A percentile compares a stretch with the other conserved stretches of the same genome.
Evolutionary conservation across 2,329 filamentous ascomycete genomes (phyloP).

Genomic region (Colletotrichum sp.): DNA sequence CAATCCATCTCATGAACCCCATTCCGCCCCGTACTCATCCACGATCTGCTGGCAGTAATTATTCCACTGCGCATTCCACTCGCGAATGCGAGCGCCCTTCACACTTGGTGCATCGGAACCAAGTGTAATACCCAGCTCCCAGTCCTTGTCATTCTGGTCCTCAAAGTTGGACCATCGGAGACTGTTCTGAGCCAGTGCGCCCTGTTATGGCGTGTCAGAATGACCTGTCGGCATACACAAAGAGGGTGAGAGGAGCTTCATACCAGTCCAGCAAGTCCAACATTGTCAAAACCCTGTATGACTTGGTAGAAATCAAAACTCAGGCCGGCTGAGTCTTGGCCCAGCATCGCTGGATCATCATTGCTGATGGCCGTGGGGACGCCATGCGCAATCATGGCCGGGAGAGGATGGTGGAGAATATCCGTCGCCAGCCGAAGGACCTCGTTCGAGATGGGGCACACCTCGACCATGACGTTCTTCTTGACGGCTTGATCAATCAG

Average conservation of each 20-base stretch:
- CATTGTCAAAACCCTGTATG: conserved; percentile 61
- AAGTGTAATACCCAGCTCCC: conserved; percentile 74
- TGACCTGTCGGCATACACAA: neutral
- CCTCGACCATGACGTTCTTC: conserved; percentile 86
- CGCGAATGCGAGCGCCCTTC: conserved; percentile 74
- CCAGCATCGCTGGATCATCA: conserved; percentile 88
- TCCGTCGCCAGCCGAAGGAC: conserved; percentile 63
- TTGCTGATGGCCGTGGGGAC: conserved; percentile 86
- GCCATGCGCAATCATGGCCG: conserved; percentile 74
- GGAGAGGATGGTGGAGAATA: neutral
- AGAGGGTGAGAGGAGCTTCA: conserved; percentile 30
- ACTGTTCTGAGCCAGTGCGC: conserved; percentile 84
- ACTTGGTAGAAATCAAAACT: conserved; percentile 69
- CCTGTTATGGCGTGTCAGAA: neutral
- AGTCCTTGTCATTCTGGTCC: conserved; percentile 74
- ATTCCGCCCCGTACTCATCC: conserved; percentile 58
- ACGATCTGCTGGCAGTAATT: conserved; percentile 91
- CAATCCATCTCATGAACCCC: neutral
- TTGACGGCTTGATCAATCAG: conserved; percentile 83
- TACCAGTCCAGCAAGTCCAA: conserved; percentile 85
- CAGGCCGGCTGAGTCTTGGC: neutral
- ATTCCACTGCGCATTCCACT: conserved; percentile 87
- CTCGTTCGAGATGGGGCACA: conserved; percentile 76
- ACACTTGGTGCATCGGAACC: conserved; percentile 74
- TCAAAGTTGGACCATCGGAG: conserved; percentile 90